Percentiles rank a stretch among this genome's conserved stretches.
Conservation (phyloP, 139 green algal species). For the Chlamydomonas sp. region DNA sequence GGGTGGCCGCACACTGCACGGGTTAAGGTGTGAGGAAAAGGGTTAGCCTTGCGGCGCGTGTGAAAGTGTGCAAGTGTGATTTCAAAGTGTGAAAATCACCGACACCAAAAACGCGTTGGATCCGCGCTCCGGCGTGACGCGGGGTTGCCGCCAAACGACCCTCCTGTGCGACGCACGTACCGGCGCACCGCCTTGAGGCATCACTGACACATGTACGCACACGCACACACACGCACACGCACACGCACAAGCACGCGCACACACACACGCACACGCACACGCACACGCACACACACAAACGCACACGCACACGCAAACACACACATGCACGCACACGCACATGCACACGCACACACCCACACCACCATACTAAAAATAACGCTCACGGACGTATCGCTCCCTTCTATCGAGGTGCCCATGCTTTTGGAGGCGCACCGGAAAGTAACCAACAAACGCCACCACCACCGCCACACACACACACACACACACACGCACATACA, state of each 20-base stretch:
- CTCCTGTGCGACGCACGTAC: too few relatives aligned
- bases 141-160: too few relatives aligned
- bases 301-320: background rate
- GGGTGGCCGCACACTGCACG: slow-evolving; percentile 31
- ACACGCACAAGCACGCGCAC: too few relatives aligned
- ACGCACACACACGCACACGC: too few relatives aligned
- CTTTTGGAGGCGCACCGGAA: background rate
- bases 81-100: slow-evolving; percentile 3
- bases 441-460: background rate
- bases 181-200: too few relatives aligned
- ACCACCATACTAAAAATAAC: too few relatives aligned
- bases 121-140: too few relatives aligned
- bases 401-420: background rate
- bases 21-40: background rate
- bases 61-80: background rate
- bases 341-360: background rate
- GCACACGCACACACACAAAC: too few relatives aligned
- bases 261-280: too few relatives aligned
- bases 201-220: too few relatives aligned
- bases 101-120: too few relatives aligned
- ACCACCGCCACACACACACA: background rate
- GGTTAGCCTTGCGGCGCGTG: background rate
- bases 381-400: too few relatives aligned
- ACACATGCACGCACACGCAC: background rate
- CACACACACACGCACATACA: background rate